Evolutionary conservation across 2,329 filamentous ascomycete species (phyloP), one percentile per base, ranked within the genome.

Genomic region (Arthrobotrys pseudoclavata): DNA sequence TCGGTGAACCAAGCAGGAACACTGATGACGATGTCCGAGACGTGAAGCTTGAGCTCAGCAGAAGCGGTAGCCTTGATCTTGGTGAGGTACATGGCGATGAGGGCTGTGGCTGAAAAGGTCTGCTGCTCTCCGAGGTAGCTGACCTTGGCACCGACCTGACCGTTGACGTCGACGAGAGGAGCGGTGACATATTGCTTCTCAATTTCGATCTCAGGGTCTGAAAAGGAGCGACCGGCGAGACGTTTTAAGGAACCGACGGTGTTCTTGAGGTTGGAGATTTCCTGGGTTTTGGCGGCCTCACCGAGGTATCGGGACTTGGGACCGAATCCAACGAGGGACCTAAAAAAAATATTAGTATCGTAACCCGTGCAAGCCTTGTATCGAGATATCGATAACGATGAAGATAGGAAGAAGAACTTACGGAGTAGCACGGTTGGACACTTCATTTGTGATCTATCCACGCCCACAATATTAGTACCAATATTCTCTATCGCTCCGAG

Each of bases 251-350:
- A 94, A 84, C 90, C 88, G 86, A 99, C 92, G 81, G 96, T 99
- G 89, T 99, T 99, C 88, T 98, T 99, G 83, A 98, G 90, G 88
- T 99, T 99, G 83, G 95, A 97, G 84, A 97, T 96, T 86, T 99
- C 96, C 87, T 97, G 95, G 81, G 95, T 98, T 90, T 98, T 98
- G 81, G 96, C 96, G 72, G 92, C 86, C 87, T 99, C 96, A 81
- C 96, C 96, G 80, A 99, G 89, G 84, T 96, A 97, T 87, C 96
- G 92, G 85, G 89, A 91, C 87, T 97, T 97, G 84, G 93, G 91
- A 77, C 94, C 93, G 85, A 99, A 99, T 83, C 93, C 94, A 82
- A 99, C 96, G 81, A 99, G 88, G 79, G 96, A 94, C 79, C 94
- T 50, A 15, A 20, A 45, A 34, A 20, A 12, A 96, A 83, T 48